phyloP scores from a whole-genome alignment of 140 eudicot genomes.

The Senecio squalidus region DNA sequence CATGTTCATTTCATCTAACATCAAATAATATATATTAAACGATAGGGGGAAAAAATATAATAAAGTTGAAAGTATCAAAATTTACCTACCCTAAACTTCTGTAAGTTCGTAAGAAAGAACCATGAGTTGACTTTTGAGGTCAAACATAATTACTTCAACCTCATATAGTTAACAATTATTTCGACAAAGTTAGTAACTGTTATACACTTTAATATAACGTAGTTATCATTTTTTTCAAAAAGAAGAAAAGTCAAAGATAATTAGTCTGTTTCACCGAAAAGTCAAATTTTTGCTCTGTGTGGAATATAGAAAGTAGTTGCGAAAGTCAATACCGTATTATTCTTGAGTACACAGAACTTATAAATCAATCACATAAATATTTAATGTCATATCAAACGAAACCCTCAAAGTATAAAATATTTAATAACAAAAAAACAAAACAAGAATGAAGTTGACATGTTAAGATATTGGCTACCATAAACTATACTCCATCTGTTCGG shows the following conservation, averaged over 20 bases:
- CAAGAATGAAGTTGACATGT: too few relatives aligned
- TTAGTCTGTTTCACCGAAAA: not conserved
- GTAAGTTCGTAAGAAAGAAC: not conserved
- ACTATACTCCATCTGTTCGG: too few relatives aligned
- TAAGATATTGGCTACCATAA: too few relatives aligned
- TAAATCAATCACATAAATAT: too few relatives aligned
- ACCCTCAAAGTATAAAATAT: too few relatives aligned
- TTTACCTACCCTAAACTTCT: conserved; percentile 3
- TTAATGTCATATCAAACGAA: too few relatives aligned
- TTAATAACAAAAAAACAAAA: too few relatives aligned
- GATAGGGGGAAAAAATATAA: not conserved
- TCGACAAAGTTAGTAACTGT: not conserved
- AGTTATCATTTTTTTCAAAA: too few relatives aligned
- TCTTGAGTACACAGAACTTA: too few relatives aligned
- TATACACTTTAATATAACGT: not conserved
- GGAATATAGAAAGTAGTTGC: not conserved
- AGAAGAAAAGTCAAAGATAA: not conserved
- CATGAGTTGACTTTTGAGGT: not conserved
- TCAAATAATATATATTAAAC: not conserved
- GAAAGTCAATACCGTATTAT: not conserved
- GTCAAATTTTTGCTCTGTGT: not conserved
- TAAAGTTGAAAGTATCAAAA: not conserved
- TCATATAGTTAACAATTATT: not conserved
- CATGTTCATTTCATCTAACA: not conserved
- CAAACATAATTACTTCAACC: not conserved